These are phyloP conservation scores for Pichia sp. DNA, from an alignment of 1,139 yeast genomes.

Conservation along the genomic window DNA sequence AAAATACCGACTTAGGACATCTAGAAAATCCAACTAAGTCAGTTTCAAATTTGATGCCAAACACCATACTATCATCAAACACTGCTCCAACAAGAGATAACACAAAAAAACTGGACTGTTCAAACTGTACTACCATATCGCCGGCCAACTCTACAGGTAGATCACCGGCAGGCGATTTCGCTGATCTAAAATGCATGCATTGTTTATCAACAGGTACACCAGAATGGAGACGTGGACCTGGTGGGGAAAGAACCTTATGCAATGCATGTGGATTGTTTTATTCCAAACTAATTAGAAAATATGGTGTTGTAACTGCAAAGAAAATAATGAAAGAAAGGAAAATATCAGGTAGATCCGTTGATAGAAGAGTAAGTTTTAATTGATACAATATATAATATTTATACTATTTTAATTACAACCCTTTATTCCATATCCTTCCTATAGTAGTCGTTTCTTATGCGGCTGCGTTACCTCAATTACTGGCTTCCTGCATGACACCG, in stretches of 20 bases:
- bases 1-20: not conserved
- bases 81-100: not conserved
- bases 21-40: not conserved
- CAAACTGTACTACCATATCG: too few relatives aligned
- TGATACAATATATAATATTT: not conserved
- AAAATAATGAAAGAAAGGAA: constrained; percentile 25
- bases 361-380: constrained; percentile 24
- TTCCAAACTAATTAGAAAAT: constrained; percentile 63
- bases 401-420: not conserved
- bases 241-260: constrained; percentile 77
- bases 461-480: too few relatives aligned
- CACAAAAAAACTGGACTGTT: too few relatives aligned
- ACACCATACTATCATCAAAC: not conserved
- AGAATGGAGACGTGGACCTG: constrained; percentile 89
- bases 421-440: too few relatives aligned
- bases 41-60: not conserved
- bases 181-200: constrained; percentile 20
- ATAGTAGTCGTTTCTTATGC: too few relatives aligned
- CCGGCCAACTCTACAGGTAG: too few relatives aligned
- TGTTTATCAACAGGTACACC: constrained; percentile 84
- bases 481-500: too few relatives aligned
- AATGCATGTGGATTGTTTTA: constrained; percentile 87
- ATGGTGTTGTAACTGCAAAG: constrained; percentile 61
- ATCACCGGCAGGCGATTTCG: not conserved
- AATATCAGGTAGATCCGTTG: constrained; percentile 22